Conservation (phyloP, 2,329 filamentous ascomycete genomes). For the Exserohilum turcica region DNA sequence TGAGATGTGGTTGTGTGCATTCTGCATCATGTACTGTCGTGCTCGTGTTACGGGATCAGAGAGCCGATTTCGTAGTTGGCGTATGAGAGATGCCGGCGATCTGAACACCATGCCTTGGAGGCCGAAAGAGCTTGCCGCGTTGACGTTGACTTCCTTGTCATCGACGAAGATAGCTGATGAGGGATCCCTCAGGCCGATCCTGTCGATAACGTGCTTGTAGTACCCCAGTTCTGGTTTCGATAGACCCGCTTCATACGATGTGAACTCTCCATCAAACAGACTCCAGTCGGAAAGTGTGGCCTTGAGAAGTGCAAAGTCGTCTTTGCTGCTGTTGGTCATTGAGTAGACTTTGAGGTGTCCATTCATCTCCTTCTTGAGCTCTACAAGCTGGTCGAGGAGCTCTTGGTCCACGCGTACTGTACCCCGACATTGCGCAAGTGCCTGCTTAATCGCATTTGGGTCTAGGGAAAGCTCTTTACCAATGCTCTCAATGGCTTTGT, state of each 20-base stretch:
- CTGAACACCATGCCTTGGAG: slow-evolving; percentile 37
- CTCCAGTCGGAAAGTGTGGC: slow-evolving; percentile 34
- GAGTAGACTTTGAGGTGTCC: slow-evolving; percentile 31
- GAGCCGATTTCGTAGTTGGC: slow-evolving; percentile 23
- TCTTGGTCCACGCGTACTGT: slow-evolving; percentile 32
- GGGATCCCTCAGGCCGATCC: slow-evolving; percentile 15
- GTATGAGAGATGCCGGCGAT: slow-evolving; percentile 6
- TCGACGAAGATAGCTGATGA: slow-evolving; percentile 37
- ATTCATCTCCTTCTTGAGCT: slow-evolving; percentile 18
- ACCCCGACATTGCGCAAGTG: slow-evolving; percentile 35
- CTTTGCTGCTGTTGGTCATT: slow-evolving; percentile 42
- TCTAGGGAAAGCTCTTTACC: slow-evolving; percentile 30
- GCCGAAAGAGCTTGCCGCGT: slow-evolving; percentile 28
- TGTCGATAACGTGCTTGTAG: slow-evolving; percentile 39
- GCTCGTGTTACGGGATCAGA: slow-evolving; percentile 27
- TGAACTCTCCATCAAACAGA: slow-evolving; percentile 45
- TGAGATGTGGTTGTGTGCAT: slow-evolving; percentile 25
- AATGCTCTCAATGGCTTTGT: slow-evolving; percentile 18
- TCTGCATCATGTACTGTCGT: slow-evolving; percentile 21
- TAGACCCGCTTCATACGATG: slow-evolving; percentile 41
- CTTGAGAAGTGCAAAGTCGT: slow-evolving; percentile 34
- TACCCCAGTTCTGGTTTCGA: slow-evolving; percentile 45
- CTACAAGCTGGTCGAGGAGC: slow-evolving; percentile 27
- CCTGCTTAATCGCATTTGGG: slow-evolving; percentile 29
- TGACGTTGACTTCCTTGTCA: slow-evolving; percentile 26